Evolutionary conservation across 2,329 filamentous ascomycete genomes (phyloP), one percentile per base, ranked within the genome.

Genomic region (Ceratocystis cubensis): DNA sequence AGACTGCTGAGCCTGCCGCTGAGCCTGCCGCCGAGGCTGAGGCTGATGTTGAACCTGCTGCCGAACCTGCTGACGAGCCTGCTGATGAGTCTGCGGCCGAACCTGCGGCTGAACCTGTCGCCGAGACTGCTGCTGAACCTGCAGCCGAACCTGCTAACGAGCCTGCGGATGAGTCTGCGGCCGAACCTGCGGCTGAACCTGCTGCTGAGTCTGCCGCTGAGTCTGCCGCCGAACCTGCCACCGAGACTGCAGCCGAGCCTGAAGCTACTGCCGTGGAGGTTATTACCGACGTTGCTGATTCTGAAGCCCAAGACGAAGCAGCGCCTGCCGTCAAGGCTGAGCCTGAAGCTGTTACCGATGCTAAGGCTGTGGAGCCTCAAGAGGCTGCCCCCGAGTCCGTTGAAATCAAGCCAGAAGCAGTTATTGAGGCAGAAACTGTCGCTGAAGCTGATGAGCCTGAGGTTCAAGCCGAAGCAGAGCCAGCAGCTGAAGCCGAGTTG

Each of bases 301-400:
- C 68, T 46, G 44, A 69, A n/a, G 45, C 7, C 5, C 63, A 64
- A 25, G 67, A 63, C 1, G 15, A n/a, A 3, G n/a, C 48, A 8
- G 37, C 48, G 41, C 2, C 28, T 66, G 59, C 53, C 28, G 53
- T 25, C 28, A 44, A 22, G 59, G 17, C 41, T 50, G 61, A 33
- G 30, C 30, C 28, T 56, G 61, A 46, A 28, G 30, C 20, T 13
- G 61, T 53, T 44, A 22, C 45, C 13, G 56, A 25, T 59, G 30
- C 61, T 28, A 22, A 61, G 22, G 25, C 56, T 61, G 57, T 41
- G 5, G 30, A 22, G 6, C 8, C 44, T 33, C 5, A 28, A 28
- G 28, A 28, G 28, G 28, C 28, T 28, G 28, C n/a, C 17, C 10
- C 44, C 4, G 56, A 28, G 8, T 28, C 28, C 1, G 28, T 33